A percentile compares a stretch with the other conserved stretches of the same genome.
Conservation (phyloP, 306 rosid species). For the Crotalaria pallida region DNA sequence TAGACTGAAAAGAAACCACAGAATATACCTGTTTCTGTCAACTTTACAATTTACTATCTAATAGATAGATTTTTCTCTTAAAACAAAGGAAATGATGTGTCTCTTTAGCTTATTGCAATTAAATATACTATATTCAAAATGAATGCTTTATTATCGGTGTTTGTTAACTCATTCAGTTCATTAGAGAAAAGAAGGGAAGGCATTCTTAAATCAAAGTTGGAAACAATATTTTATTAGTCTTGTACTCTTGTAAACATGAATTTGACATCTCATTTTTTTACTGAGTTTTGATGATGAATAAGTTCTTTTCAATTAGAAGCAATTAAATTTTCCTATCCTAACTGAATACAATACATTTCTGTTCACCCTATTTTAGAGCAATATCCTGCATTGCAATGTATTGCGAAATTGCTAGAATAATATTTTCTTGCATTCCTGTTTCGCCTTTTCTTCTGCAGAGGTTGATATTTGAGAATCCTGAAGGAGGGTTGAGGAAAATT, state of each 20-base stretch:
- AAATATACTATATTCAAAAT: neutral
- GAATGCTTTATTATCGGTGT: neutral
- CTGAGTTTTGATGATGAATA: no score
- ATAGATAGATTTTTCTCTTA: neutral
- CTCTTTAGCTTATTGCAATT: neutral
- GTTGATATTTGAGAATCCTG: conserved; percentile 81
- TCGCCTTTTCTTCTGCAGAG: conserved; percentile 46
- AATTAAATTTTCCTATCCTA: neutral
- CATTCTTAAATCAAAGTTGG: neutral
- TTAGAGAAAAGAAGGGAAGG: neutral
- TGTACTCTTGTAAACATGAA: no score
- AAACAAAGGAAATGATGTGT: neutral
- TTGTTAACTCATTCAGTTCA: neutral
- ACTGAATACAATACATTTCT: neutral
- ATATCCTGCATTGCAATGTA: neutral
- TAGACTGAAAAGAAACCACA: conserved; percentile 7
- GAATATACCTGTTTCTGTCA: conserved; percentile 9
- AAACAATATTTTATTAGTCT: neutral
- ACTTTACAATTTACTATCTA: conserved; percentile 6
- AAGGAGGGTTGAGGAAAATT: conserved; percentile 82
- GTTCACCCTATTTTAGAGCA: neutral
- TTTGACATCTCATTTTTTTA: no score
- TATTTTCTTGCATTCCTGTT: conserved; percentile 12
- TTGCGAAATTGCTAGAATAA: neutral
- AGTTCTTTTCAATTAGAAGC: no score